A percentile compares a stretch with the other conserved stretches of the same genome.
These are phyloP conservation scores for Fusarium solani-melongenae DNA, from an alignment of 2,329 filamentous ascomycete genomes.

Conservation along the genomic window DNA sequence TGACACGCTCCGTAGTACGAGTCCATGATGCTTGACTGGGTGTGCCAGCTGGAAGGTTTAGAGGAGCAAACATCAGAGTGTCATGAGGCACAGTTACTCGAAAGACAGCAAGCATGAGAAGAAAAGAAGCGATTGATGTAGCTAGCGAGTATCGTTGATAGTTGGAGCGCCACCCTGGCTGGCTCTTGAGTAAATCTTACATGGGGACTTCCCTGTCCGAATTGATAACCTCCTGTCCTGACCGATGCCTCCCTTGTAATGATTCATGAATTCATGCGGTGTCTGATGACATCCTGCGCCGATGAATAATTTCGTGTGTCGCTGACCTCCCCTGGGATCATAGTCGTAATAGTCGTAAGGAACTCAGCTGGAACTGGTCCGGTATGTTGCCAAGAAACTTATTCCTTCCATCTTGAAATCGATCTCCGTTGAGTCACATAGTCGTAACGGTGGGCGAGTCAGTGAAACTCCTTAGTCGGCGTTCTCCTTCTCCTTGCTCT, in stretches of 20 bases:
- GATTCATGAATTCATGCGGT: neutral
- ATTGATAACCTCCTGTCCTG: neutral
- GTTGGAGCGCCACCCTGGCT: neutral
- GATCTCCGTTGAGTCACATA: neutral
- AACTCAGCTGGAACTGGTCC: neutral
- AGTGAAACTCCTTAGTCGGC: neutral
- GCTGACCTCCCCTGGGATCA: neutral
- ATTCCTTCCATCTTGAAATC: neutral
- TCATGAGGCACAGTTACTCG: neutral
- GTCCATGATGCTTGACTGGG: neutral
- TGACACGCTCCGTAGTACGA: neutral
- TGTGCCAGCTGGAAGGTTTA: fast-evolving
- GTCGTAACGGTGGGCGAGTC: neutral
- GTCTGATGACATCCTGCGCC: neutral
- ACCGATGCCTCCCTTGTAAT: neutral
- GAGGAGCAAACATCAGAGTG: neutral
- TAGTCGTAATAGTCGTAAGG: neutral
- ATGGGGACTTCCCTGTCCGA: neutral
- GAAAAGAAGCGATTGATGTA: neutral
- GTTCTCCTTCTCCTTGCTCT: neutral
- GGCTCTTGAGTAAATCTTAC: neutral
- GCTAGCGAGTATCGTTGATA: neutral
- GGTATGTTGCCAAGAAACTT: neutral
- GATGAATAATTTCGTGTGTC: neutral
- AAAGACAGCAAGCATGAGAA: neutral